Evolutionary conservation across 192 early-diverging fungal genomes (phyloP), one percentile per base, ranked within the genome.

Genomic region (Backusella tarrabulga): DNA sequence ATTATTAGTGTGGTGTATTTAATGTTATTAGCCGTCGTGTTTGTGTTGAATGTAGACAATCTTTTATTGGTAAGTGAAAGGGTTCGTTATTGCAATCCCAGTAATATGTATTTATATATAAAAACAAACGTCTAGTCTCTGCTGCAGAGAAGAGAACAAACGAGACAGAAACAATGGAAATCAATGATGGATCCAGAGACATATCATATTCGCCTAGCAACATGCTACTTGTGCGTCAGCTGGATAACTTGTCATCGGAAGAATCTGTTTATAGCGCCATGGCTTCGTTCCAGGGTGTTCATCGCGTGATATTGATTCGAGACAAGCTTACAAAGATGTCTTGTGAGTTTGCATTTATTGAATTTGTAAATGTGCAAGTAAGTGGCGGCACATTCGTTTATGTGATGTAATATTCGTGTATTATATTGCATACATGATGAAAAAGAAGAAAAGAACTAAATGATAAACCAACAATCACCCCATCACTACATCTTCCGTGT

Each of bases 291-390:
- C 46, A 80, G 11, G 86, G 81, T 34, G 60, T 74, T 3, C 76
- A 75, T 36, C 75, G 87, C 15, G 82, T 88, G 12, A 79, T 91
- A 44, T 42, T 92, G 26, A 84, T 90, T 29, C 86, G 87, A 23
- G 92, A 92, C 50, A 79, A 91, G 44, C 50, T 79, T 35, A 89
- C 87, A 8, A 81, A 83, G 38, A 87, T 92, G 68, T 86, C 86
- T 34, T 89, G 84, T 77, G 91, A 91, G 4, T 93, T 90, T 77
- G 90, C 87, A 38, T 92, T 92, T 80, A 76, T 85, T 19, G 89
- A 91, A 72, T 91, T 83, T 70, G 19, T 75, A 7, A 81, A 90
- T 81, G 73, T 81, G 11, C 70, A 84, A 75, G 88, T 89, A 85
- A 12, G 67, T 50, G 42, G 26, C n/a, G 46, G 46, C 46, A 50